Evolutionary conservation across 495 filamentous ascomycete genomes (phyloP).

Genomic region (Daldinia childiae): DNA sequence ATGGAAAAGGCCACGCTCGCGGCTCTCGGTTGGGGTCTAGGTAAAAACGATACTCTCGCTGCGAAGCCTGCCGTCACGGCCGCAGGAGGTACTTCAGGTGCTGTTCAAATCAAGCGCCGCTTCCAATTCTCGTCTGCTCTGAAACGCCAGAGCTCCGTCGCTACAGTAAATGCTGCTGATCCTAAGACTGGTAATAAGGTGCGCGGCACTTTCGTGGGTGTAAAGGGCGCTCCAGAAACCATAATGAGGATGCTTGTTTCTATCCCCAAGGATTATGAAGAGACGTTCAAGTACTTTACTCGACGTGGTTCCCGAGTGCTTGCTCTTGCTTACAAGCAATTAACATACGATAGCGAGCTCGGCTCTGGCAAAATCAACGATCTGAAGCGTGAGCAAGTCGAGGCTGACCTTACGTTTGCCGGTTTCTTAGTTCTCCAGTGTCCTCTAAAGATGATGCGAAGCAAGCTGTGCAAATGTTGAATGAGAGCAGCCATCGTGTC

Average conservation of each 20-base stretch:
- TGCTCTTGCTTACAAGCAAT: constrained; percentile 91
- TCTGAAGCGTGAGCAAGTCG: constrained; percentile 89
- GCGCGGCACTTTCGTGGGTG: constrained; percentile 86
- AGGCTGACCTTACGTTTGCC: constrained; percentile 84
- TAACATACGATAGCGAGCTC: constrained; percentile 81
- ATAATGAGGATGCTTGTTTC: constrained; percentile 90
- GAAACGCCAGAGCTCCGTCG: constrained; percentile 95
- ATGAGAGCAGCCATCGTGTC: constrained; percentile 97
- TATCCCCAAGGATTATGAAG: constrained; percentile 89
- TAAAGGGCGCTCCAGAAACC: constrained; percentile 97
- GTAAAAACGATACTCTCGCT: constrained; percentile 82
- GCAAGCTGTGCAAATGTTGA: constrained; percentile 93
- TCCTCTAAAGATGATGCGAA: constrained; percentile 97
- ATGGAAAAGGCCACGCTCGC: constrained; percentile 97
- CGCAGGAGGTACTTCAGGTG: constrained; percentile 58
- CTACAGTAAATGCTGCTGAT: constrained; percentile 75
- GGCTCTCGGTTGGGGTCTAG: constrained; percentile 90
- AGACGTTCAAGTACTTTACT: constrained; percentile 98
- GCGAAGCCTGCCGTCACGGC: constrained; percentile 59
- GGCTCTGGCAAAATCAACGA: constrained; percentile 88
- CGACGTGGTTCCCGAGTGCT: constrained; percentile 93
- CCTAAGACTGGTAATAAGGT: constrained; percentile 74
- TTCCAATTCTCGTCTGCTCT: constrained; percentile 98
- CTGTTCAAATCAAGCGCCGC: constrained; percentile 90
- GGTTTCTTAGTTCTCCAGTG: constrained; percentile 96